phyloP scores from a whole-genome alignment of 768 basidiomycete genomes.

The Tephrocybe sp. region DNA sequence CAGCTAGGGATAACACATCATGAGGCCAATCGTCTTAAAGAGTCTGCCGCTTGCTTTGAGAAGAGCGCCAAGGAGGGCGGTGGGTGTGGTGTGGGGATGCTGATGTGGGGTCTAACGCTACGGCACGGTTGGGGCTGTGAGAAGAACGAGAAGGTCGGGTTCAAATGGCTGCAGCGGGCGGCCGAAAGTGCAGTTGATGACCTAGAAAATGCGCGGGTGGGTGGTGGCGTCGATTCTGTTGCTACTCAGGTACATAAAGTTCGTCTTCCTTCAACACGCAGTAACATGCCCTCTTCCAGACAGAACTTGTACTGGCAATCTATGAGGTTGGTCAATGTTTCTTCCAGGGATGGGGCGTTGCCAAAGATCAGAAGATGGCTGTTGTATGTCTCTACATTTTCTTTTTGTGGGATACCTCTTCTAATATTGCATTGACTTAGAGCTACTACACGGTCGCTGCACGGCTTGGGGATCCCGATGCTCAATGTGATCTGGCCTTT shows the following conservation, averaged over 20 bases:
- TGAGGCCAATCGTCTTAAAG: conserved; percentile 65
- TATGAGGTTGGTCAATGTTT: conserved; percentile 94
- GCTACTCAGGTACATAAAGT: conserved; percentile 46
- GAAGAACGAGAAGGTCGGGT: conserved; percentile 76
- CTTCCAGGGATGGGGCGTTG: conserved; percentile 88
- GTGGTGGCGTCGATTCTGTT: conserved; percentile 41
- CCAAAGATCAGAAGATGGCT: conserved; percentile 87
- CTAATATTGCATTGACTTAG: conserved; percentile 31
- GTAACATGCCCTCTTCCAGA: conserved; percentile 31
- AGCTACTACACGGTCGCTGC: conserved; percentile 86
- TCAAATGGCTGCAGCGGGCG: conserved; percentile 80
- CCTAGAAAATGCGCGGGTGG: conserved; percentile 59
- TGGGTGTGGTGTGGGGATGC: conserved; percentile 86
- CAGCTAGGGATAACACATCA: conserved; percentile 78
- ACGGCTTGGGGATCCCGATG: conserved; percentile 80
- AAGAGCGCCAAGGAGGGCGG: conserved; percentile 69
- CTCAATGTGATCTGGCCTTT: conserved; percentile 83
- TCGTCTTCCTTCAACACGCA: background rate
- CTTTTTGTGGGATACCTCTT: conserved; percentile 1
- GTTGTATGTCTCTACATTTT: conserved; percentile 48
- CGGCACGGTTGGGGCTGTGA: conserved; percentile 87
- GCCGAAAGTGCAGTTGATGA: conserved; percentile 80
- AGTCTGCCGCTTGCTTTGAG: conserved; percentile 75
- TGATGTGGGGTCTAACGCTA: conserved; percentile 87
- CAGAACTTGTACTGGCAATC: conserved; percentile 82